These are phyloP conservation scores for Phoma sp. DNA, from an alignment of 2,329 filamentous ascomycete species.

Conservation along the genomic window DNA sequence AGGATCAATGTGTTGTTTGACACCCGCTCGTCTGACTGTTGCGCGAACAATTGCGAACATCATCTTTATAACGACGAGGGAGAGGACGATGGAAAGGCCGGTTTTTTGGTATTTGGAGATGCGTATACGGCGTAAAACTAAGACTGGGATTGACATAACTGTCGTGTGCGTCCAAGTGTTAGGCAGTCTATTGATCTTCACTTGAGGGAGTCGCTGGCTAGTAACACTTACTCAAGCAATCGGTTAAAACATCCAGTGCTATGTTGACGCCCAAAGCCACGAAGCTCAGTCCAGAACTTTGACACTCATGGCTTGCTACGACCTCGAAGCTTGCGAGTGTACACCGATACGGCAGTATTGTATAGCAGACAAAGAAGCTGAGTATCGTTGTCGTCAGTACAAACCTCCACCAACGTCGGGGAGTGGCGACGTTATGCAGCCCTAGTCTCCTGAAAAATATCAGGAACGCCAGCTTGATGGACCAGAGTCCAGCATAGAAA, in stretches of 20 bases:
- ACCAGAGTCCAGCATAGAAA: constrained; percentile 22
- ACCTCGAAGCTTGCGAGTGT: constrained; percentile 12
- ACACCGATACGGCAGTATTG: constrained; percentile 19
- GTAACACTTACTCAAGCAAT: constrained; percentile 19
- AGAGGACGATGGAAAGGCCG: constrained; percentile 13
- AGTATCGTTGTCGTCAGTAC: constrained; percentile 2
- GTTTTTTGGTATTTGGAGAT: constrained; percentile 8
- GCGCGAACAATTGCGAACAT: constrained; percentile 14
- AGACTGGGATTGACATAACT: constrained; percentile 19
- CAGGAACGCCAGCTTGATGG: constrained; percentile 21
- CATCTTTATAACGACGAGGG: constrained; percentile 20
- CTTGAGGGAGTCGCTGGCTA: no score
- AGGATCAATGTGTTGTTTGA: constrained; percentile 15
- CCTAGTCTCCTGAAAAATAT: constrained; percentile 23
- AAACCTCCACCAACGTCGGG: constrained; percentile 13
- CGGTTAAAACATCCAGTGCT: constrained; percentile 19
- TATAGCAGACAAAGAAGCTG: constrained; percentile 12
- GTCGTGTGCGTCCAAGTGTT: background rate
- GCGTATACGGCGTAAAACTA: constrained; percentile 9
- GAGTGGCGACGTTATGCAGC: background rate
- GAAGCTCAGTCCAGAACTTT: constrained; percentile 12
- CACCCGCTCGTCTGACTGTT: constrained; percentile 5
- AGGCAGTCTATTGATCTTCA: background rate
- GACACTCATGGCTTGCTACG: constrained; percentile 4
- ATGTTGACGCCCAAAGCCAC: constrained; percentile 16